Percentiles rank a stretch among this genome's conserved stretches.
Conservation (phyloP, 2,329 filamentous ascomycete species). For the Cytospora mali region DNA sequence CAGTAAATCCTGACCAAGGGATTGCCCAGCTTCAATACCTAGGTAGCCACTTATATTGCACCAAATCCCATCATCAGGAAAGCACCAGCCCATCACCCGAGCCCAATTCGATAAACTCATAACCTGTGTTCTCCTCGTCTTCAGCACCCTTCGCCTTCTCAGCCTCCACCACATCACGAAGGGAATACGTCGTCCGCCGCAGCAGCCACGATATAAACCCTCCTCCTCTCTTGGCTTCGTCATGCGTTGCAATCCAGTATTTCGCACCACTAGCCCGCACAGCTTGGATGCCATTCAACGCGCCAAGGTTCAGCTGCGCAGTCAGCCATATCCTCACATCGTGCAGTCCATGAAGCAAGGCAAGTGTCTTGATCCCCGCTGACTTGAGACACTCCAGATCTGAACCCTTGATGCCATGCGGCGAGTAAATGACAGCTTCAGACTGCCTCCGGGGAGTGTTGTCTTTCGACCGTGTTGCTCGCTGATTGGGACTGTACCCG, state of each 20-base stretch:
- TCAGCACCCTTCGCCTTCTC: conserved; percentile 36
- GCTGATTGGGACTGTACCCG: conserved; percentile 14
- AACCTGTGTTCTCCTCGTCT: conserved; percentile 40
- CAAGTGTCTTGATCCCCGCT: conserved; percentile 54
- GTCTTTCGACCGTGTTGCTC: conserved; percentile 28
- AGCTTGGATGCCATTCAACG: conserved; percentile 60
- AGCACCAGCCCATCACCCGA: conserved; percentile 60
- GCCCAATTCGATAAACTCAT: conserved; percentile 54
- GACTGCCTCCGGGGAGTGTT: conserved; percentile 34
- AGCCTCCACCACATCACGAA: conserved; percentile 47
- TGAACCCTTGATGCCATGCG: conserved; percentile 58
- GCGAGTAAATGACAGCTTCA: conserved; percentile 65
- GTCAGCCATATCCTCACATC: conserved; percentile 54
- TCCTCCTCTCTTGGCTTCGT: conserved; percentile 62
- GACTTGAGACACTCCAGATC: conserved; percentile 48
- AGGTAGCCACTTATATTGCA: background rate
- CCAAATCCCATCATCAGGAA: conserved; percentile 36
- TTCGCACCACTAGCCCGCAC: conserved; percentile 54
- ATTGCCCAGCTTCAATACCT: background rate
- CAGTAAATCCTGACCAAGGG: background rate
- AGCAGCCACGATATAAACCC: conserved; percentile 59
- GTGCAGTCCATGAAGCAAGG: conserved; percentile 66
- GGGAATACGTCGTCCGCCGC: conserved; percentile 45
- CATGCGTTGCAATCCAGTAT: conserved; percentile 69
- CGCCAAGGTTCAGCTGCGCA: conserved; percentile 66